Evolutionary conservation across 805 yeast genomes (phyloP).

Genomic region (Saccharomycopsis selenospora): DNA sequence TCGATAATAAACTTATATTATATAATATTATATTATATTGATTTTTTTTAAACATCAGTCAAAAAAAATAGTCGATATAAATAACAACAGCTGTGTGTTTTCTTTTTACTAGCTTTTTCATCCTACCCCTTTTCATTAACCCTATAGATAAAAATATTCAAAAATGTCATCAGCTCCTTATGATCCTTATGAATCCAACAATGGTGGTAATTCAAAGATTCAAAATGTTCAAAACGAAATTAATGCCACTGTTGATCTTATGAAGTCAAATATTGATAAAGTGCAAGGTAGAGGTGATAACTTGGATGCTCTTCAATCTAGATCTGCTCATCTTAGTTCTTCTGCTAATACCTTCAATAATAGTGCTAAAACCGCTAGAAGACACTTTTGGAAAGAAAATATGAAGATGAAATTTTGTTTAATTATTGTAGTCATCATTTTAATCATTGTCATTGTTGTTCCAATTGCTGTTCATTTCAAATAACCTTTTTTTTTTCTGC

Average conservation of each 20-base stretch:
- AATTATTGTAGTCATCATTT: slow-evolving; percentile 69
- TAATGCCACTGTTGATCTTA: slow-evolving; percentile 93
- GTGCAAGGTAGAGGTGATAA: slow-evolving; percentile 95
- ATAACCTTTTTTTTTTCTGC: slow-evolving; percentile 1
- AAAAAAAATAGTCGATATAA: too few species aligned
- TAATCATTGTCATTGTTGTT: slow-evolving; percentile 80
- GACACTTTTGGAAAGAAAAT: slow-evolving; percentile 99
- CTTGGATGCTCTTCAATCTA: slow-evolving; percentile 83
- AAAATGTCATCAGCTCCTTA: slow-evolving; percentile 73
- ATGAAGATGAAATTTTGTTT: slow-evolving; percentile 92
- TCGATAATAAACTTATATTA: too few species aligned
- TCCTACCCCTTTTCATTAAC: too few species aligned
- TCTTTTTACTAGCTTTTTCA: too few species aligned
- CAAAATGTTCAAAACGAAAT: slow-evolving; percentile 77
- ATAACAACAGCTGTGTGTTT: too few species aligned
- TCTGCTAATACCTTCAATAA: slow-evolving; percentile 92
- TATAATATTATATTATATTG: too few species aligned
- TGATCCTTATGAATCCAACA: slow-evolving; percentile 76
- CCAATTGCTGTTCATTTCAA: slow-evolving; percentile 88
- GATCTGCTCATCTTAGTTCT: slow-evolving; percentile 86
- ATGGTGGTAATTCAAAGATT: slow-evolving; percentile 52
- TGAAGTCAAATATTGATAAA: slow-evolving; percentile 94
- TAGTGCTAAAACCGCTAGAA: slow-evolving; percentile 95
- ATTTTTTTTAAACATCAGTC: too few species aligned
- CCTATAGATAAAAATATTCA: too few species aligned